phyloP scores from a whole-genome alignment of 2,329 filamentous ascomycete genomes.

The Diplodia mutila region DNA sequence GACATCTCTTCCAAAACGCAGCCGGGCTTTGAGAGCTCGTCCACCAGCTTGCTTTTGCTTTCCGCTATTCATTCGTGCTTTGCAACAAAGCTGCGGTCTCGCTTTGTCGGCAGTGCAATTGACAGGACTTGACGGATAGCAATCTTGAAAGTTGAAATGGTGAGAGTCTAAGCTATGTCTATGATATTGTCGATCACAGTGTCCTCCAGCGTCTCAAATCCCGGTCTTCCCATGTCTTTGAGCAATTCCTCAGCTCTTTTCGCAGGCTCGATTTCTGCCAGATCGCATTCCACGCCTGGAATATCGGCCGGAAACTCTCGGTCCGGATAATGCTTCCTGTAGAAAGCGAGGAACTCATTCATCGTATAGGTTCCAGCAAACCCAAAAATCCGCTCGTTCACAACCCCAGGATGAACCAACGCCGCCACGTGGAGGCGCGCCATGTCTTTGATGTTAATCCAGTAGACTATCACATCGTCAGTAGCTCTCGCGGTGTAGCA shows the following conservation, averaged over 20 bases:
- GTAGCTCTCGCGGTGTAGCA: not conserved
- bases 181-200: not conserved
- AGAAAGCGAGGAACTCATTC: conserved; percentile 26
- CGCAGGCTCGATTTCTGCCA: conserved; percentile 6
- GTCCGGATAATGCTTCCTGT: conserved; percentile 23
- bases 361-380: conserved; percentile 24
- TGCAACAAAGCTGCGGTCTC: too few species aligned
- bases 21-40: too few species aligned
- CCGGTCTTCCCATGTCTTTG: conserved; percentile 27
- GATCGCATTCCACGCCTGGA: conserved; percentile 18
- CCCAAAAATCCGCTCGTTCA: conserved; percentile 27
- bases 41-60: too few species aligned
- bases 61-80: too few species aligned
- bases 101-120: too few species aligned
- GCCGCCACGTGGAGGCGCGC: conserved; percentile 8
- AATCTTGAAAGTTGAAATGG: too few species aligned
- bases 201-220: conserved; percentile 27
- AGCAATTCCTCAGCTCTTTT: conserved; percentile 24
- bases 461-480: not conserved
- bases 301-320: not conserved
- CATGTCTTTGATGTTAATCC: not conserved
- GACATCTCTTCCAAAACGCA: too few species aligned
- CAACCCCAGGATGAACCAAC: conserved; percentile 22
- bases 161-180: not conserved
- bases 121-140: too few species aligned